Evolutionary conservation across 1,284 basidiomycete species (phyloP), one percentile per base, ranked within the genome.

Genomic region (Sphaerobolus stellatus): DNA sequence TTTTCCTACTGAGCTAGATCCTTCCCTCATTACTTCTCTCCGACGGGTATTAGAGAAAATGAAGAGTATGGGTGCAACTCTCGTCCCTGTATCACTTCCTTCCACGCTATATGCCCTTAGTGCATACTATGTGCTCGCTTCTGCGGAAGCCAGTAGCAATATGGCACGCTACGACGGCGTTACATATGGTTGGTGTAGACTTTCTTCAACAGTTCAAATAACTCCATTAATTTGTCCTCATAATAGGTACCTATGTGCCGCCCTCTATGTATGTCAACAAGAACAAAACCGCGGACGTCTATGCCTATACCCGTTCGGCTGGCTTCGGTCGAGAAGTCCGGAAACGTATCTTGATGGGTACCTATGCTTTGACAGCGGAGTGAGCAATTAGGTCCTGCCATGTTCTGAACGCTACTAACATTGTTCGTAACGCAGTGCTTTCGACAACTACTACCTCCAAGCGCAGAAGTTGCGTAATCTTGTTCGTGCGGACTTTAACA

Each of bases 381-480:
- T 95, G 64, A 66, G 90, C 69, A 18, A 22, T 8, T 18, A 14
- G 22, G 20, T 52, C 22, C 48, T 41, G 13, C 18, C 20, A 29
- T 9, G n/a, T 43, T 48, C 16, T 43, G 13, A 14, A 43, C 4
- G 13, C 4, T 43, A 5, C 4, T 48, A 4, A 5, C 41, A 30
- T 16, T 25, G 38, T n/a, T 46, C 44, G 18, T 33, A 33, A 4
- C 2, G 5, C 65, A 96, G 92, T 59, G 94, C 93, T 14, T 97
- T 95, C 67, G 90, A 98, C 72, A 98, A 97, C 67, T 98, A 96
- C 69, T 98, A 94, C 68, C 78, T 98, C 3, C 91, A 96, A 72
- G 94, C 97, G 0, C 88, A 94, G 58, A 79, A 84, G 18, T 80
- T 98, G 20, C 83, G 96, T 1, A 77, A 80, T 40, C 70, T 80